These are phyloP conservation scores for Coemansia sp. DNA, from an alignment of 192 early-diverging fungal genomes.

Conservation along the genomic window DNA sequence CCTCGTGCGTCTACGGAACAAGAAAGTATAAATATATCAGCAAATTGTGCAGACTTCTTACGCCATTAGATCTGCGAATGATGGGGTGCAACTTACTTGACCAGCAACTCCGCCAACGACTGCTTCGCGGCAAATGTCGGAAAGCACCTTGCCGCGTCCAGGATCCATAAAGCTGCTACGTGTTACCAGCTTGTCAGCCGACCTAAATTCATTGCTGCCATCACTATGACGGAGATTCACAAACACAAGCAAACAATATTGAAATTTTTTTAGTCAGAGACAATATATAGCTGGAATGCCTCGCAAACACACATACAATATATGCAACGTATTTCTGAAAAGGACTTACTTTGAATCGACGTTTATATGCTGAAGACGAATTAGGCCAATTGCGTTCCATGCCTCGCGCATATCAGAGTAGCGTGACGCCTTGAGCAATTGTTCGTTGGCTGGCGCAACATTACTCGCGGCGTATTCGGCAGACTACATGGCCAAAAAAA, in stretches of 20 bases:
- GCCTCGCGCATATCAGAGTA: slow-evolving; percentile 35
- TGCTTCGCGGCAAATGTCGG: slow-evolving; percentile 18
- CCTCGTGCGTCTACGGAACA: slow-evolving; percentile 11
- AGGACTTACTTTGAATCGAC: slow-evolving; percentile 35
- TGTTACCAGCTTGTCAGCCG: slow-evolving; percentile 38
- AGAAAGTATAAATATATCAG: not conserved
- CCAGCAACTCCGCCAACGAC: slow-evolving; percentile 9
- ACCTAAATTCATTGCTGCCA: slow-evolving; percentile 11
- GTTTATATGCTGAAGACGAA: slow-evolving; percentile 21
- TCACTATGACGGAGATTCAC: slow-evolving; percentile 3
- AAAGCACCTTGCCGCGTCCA: slow-evolving; percentile 21
- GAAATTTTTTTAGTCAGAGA: not conserved
- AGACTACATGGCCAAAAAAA: not conserved
- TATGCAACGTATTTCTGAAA: not conserved
- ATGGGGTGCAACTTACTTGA: not conserved
- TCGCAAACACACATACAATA: not conserved
- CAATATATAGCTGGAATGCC: not conserved
- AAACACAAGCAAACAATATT: not conserved
- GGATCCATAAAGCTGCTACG: slow-evolving; percentile 24
- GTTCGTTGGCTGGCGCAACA: slow-evolving; percentile 10
- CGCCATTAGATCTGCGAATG: not conserved
- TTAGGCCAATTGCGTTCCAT: slow-evolving; percentile 34
- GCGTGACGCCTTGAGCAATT: slow-evolving; percentile 18
- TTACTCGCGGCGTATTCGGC: not conserved
- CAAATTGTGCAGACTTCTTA: not conserved